Evolutionary conservation across 2,329 filamentous ascomycete species (phyloP).

Genomic region (Teratosphaeria nubilosa): DNA sequence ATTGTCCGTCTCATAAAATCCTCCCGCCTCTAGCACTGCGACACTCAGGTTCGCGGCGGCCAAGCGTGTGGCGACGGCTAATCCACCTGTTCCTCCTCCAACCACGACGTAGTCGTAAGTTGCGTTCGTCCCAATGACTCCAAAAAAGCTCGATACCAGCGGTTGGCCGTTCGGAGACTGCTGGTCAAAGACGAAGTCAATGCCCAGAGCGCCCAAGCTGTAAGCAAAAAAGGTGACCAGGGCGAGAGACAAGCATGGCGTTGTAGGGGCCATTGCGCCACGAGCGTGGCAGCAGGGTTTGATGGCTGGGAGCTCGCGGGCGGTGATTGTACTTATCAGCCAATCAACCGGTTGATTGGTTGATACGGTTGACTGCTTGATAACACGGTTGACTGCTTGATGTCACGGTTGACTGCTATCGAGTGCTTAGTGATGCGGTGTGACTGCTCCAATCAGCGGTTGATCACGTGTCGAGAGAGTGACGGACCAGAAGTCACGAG

Average conservation of each 20-base stretch:
- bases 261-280: background rate
- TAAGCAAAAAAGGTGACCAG: background rate
- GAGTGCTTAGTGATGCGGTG: no score
- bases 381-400: no score
- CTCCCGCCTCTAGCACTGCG: constrained; percentile 15
- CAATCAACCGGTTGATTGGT: no score
- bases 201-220: background rate
- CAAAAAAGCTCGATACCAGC: background rate
- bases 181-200: background rate
- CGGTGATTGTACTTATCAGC: background rate
- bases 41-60: constrained; percentile 7
- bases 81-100: constrained; percentile 15
- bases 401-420: no score
- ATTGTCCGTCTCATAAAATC: constrained; percentile 13
- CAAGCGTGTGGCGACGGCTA: constrained; percentile 14
- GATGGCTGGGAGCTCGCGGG: background rate
- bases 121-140: background rate
- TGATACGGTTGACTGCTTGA: no score
- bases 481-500: no score
- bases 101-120: constrained; percentile 17
- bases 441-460: no score
- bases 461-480: no score
- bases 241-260: background rate
- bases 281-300: background rate
- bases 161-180: background rate